Base-by-base conservation (phyloP, 2,329 filamentous ascomycete genomes). In the Leptographium lundbergii region DNA sequence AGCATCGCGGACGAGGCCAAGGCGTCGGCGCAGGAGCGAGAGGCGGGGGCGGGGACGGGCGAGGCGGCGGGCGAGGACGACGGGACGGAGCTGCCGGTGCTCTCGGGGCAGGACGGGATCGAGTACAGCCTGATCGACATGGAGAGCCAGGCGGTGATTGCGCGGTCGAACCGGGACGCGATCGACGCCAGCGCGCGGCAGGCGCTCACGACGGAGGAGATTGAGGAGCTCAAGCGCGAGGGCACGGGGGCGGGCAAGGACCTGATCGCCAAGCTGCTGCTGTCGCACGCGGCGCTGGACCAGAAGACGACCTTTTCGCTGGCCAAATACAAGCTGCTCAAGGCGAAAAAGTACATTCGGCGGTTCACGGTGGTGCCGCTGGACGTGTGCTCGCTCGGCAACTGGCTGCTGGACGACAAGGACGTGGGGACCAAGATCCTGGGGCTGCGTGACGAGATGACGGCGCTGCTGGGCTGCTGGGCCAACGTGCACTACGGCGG, bases 281-380 rank as follows among this genome's bases (percentile, higher is more conserved):
- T 91, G 34, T 94, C 91, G 51, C 94, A 99, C 71, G 86, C 88
- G 22, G 88, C 87, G 1, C 80, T 99, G 51, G 91, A 95, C 65
- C 88, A 97, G 74, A 99, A 99, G 78, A 97, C 94, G 0, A 80
- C 85, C 0, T 99, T 95, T 68, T 95, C 91, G 2, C 77, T 96
- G 60, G 91, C 92, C 51, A 99, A 99, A 72, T 99, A 99, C 73
- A 96, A 94, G 67, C 76, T 97, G 22, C 79, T 95, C 53, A 99
- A 99, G 75, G 87, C 89, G 63, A 91, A 86, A 69, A 99, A 99
- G 73, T 97, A 95, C 70, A 81, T 97, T 63, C 86, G 88, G 66
- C 80, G 91, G 14, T 97, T 99, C 68, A 89, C 88, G 0, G 82
- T 94, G 1, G 71, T 95, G 57, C 92, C 92, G 0, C 74, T 97